Evolutionary conservation across 441 rosid genomes (phyloP), one percentile per base, ranked within the genome.

Genomic region (Pelargonium cotyledonis): DNA sequence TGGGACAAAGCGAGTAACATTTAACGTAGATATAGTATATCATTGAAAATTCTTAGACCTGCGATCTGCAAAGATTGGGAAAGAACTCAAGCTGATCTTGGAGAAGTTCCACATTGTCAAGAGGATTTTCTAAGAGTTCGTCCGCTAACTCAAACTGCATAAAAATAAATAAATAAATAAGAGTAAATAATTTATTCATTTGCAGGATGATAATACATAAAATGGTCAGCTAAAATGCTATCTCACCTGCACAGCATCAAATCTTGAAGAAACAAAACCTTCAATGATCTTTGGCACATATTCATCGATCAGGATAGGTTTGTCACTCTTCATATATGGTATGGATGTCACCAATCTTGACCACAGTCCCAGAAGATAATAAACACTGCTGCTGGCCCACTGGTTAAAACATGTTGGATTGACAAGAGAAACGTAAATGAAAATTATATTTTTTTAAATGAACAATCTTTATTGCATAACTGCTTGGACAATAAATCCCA

Each of bases 311-410:
- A 93, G 80, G 84, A 96, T 87, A 68, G 98, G 98, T 21, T 96
- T 89, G 79, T 96, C 99, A 76, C 95, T 90, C 82, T 93, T 96
- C 81, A 96, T 75, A 76, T 88, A 92, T 16, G 97, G 97, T 66
- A 93, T 89, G 69, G 99, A 90, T 49, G 90, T 80, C 78, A 93
- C 97, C 84, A 92, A 80, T 83, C 97, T 89, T 49, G 98, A 96
- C 99, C 99, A 96, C 71, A 89, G 80, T 61, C 99, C 99, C 75
- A 96, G 76, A 71, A 93, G 96, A 81, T 89, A 86, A 83, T 93
- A 96, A 60, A 96, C 96, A 72, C 98, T 96, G 86, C 96, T 90
- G 81, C 97, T 91, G 76, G 99, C 99, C 99, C 99, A 96, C 99
- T 93, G 78, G 69, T 65, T 68, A 66, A 49, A 63, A 35, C 66